Percentiles rank a stretch among this genome's conserved stretches.
Evolutionary conservation across 164 flowering plant species (phyloP).

Genomic region (Annona squamosa): DNA sequence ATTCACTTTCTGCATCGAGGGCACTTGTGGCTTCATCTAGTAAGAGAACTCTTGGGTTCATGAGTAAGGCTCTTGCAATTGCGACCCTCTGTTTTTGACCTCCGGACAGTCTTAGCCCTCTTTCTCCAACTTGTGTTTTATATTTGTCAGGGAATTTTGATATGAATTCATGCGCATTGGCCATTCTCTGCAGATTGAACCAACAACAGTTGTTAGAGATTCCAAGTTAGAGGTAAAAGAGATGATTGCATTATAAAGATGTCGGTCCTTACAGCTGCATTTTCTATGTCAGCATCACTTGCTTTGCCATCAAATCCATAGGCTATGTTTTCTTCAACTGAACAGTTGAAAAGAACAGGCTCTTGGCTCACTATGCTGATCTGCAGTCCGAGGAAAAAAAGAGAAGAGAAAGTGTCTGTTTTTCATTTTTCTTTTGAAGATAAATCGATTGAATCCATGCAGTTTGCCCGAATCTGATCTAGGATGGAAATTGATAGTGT

Average conservation of each 20-base stretch:
- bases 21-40: constrained; percentile 99
- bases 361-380: constrained; percentile 98
- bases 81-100: constrained; percentile 96
- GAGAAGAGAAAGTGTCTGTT: too few species aligned
- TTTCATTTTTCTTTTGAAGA: too few species aligned
- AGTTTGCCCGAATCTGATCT: too few species aligned
- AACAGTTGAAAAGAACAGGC: constrained; percentile 93
- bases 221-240: background rate
- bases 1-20: constrained; percentile 95
- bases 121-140: constrained; percentile 84
- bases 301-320: constrained; percentile 80
- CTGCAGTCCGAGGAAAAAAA: constrained; percentile 28
- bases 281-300: constrained; percentile 59
- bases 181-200: constrained; percentile 71
- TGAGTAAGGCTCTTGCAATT: constrained; percentile 89
- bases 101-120: constrained; percentile 90
- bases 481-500: background rate
- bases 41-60: constrained; percentile 84
- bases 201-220: constrained; percentile 4
- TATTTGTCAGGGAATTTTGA: constrained; percentile 81
- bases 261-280: constrained; percentile 67
- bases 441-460: too few species aligned
- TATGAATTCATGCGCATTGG: constrained; percentile 93
- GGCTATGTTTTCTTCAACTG: constrained; percentile 89
- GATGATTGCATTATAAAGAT: constrained; percentile 1